Conservation (phyloP, 164 flowering plant genomes). For the Berberis thunbergii region DNA sequence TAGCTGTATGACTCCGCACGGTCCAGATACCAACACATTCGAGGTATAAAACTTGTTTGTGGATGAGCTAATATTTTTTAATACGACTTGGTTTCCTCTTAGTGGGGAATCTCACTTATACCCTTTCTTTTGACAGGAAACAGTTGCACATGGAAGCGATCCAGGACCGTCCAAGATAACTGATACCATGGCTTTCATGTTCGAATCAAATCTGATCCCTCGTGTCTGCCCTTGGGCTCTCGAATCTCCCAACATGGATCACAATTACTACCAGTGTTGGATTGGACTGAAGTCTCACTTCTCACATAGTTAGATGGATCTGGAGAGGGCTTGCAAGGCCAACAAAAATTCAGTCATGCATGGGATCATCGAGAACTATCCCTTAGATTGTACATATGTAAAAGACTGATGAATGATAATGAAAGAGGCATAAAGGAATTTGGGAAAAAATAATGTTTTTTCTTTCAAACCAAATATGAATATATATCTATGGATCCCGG, state of each 20-base stretch:
- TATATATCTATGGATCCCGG: too few species aligned
- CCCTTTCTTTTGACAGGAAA: constrained; percentile 47
- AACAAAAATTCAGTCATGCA: too few species aligned
- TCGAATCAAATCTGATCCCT: constrained; percentile 81
- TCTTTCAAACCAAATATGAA: too few species aligned
- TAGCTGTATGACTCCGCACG: constrained; percentile 98
- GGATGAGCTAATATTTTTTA: neutral
- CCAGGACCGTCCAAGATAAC: constrained; percentile 54
- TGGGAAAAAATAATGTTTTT: too few species aligned
- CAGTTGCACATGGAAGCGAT: constrained; percentile 46
- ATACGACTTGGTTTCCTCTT: neutral
- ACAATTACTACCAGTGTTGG: constrained; percentile 88
- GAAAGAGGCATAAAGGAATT: too few species aligned
- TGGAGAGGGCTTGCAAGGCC: too few species aligned
- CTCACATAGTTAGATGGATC: constrained; percentile 14
- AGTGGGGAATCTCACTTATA: neutral
- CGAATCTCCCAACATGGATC: constrained; percentile 66
- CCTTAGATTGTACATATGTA: too few species aligned
- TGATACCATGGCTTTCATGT: constrained; percentile 88
- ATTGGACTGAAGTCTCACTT: constrained; percentile 82
- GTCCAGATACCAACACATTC: constrained; percentile 86
- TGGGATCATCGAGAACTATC: too few species aligned
- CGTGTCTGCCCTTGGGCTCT: constrained; percentile 81
- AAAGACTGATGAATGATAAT: too few species aligned
- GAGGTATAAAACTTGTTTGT: constrained; percentile 40